A percentile compares a stretch with the other conserved stretches of the same genome.
phyloP scores from a whole-genome alignment of 2,329 filamentous ascomycete species.

The Teratosphaeria zuluensis region DNA sequence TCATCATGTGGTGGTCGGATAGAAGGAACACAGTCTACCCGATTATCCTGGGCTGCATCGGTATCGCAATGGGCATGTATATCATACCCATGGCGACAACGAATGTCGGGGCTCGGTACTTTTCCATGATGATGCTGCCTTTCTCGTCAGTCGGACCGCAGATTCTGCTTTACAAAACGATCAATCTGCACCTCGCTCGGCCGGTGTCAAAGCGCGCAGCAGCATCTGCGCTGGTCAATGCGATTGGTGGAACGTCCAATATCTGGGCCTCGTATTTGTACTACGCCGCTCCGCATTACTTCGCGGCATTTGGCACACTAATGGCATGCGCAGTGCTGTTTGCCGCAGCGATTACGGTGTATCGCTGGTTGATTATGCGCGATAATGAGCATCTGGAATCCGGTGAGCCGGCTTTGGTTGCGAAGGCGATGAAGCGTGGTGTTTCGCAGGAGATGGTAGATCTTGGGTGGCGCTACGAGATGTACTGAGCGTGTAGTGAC shows the following conservation, averaged over 20 bases:
- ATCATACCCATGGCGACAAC: conserved; percentile 51
- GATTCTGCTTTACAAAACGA: neutral
- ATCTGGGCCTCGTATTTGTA: conserved; percentile 44
- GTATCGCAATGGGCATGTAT: conserved; percentile 47
- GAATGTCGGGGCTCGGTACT: conserved; percentile 48
- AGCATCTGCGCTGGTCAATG: conserved; percentile 47
- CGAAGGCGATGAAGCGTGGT: neutral
- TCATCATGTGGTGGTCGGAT: neutral
- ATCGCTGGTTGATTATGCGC: neutral
- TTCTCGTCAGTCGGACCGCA: neutral
- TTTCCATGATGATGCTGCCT: conserved; percentile 46
- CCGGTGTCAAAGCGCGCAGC: conserved; percentile 47
- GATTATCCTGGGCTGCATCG: conserved; percentile 16
- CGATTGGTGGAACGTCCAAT: conserved; percentile 42
- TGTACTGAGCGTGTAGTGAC: no score
- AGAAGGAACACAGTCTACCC: neutral
- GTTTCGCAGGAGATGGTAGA: neutral
- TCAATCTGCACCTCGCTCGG: conserved; percentile 30
- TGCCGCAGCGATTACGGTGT: neutral
- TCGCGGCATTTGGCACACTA: conserved; percentile 44
- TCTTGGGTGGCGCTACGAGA: neutral
- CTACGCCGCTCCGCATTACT: conserved; percentile 24
- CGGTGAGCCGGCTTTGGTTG: neutral
- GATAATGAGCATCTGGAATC: neutral
- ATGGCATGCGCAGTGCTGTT: neutral